Evolutionary conservation across 768 basidiomycete species (phyloP).

Genomic region (Trametes meyenii): DNA sequence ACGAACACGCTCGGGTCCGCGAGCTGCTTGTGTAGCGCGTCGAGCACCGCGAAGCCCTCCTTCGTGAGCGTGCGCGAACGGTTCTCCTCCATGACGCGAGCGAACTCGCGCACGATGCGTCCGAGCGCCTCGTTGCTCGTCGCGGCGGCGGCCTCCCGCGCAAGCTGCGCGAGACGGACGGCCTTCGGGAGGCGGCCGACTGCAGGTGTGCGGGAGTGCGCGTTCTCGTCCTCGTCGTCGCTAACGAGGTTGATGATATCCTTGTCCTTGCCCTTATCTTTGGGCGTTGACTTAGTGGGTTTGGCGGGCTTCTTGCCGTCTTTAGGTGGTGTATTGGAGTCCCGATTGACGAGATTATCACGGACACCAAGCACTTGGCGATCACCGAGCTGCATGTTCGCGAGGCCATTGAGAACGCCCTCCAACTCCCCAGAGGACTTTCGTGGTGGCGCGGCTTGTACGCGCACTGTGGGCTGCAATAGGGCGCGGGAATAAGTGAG

Average conservation of each 20-base stretch:
- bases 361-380: conserved; percentile 52
- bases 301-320: conserved; percentile 8
- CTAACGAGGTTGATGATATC: conserved; percentile 39
- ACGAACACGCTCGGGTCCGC: conserved; percentile 66
- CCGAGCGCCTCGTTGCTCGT: conserved; percentile 60
- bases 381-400: conserved; percentile 58
- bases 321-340: conserved; percentile 36
- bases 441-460: conserved; percentile 14
- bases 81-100: conserved; percentile 62
- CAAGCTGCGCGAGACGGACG: conserved; percentile 51
- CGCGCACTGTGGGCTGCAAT: conserved; percentile 27
- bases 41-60: conserved; percentile 72
- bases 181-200: conserved; percentile 51
- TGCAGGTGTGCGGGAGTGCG: conserved; percentile 31
- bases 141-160: conserved; percentile 45
- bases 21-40: conserved; percentile 70
- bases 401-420: conserved; percentile 59
- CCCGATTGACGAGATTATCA: conserved; percentile 44
- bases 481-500: neutral
- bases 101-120: conserved; percentile 58
- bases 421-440: conserved; percentile 46
- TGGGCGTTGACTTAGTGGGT: neutral
- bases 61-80: conserved; percentile 68
- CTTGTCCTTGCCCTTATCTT: conserved; percentile 23
- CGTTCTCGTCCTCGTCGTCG: conserved; percentile 34